These are phyloP conservation scores for Phytophthora citrophthora DNA, from an alignment of 352 stramenopile genomes.

Conservation along the genomic window DNA sequence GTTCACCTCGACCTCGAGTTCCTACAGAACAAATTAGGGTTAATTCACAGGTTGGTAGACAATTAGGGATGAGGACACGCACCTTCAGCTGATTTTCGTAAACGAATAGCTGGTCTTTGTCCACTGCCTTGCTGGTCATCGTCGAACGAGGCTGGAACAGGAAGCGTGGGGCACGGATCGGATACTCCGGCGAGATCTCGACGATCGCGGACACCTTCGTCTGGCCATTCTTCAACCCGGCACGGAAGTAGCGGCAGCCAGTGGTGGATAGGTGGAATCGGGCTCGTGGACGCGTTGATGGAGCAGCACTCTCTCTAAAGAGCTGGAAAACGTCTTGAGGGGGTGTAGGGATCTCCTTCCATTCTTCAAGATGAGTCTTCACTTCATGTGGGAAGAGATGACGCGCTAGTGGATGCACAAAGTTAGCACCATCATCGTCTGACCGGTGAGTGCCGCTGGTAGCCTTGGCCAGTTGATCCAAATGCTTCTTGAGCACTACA, in stretches of 20 bases:
- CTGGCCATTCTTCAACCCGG: conserved; percentile 51
- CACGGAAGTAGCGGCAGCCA: conserved; percentile 63
- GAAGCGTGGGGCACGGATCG: conserved; percentile 64
- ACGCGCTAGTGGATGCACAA: conserved; percentile 46
- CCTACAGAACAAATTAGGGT: conserved; percentile 34
- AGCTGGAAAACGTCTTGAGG: conserved; percentile 49
- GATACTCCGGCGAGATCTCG: conserved; percentile 73
- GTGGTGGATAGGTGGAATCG: conserved; percentile 36
- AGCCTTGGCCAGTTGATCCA: conserved; percentile 46
- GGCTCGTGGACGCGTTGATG: conserved; percentile 11
- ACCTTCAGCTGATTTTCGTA: conserved; percentile 79
- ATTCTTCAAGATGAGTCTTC: conserved; percentile 59
- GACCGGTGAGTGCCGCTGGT: conserved; percentile 13
- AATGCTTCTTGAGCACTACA: conserved; percentile 53
- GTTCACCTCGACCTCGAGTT: conserved; percentile 83
- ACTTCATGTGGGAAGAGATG: conserved; percentile 50
- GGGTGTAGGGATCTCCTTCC: conserved; percentile 52
- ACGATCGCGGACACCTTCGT: conserved; percentile 55
- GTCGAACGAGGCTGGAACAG: conserved; percentile 55
- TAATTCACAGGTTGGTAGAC: background rate
- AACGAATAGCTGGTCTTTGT: conserved; percentile 39
- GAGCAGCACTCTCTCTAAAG: conserved; percentile 38
- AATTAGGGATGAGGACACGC: conserved; percentile 1
- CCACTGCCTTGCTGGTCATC: conserved; percentile 30
- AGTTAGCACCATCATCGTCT: conserved; percentile 10